phyloP scores from a whole-genome alignment of 2,329 filamentous ascomycete species.

The Xylariaceae sp. region DNA sequence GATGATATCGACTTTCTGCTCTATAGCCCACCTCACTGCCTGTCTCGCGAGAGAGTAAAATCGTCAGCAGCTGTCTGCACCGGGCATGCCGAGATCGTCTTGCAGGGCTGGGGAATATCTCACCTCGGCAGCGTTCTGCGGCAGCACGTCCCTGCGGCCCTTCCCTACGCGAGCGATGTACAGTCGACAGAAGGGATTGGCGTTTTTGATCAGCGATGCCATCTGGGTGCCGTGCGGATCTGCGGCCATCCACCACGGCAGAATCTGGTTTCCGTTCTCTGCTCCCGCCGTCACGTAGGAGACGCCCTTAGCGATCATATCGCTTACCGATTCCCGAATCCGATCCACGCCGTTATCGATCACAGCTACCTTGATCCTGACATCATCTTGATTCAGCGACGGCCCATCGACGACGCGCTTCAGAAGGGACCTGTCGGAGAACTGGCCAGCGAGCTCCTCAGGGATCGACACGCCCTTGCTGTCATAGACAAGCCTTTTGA shows the following conservation, averaged over 20 bases:
- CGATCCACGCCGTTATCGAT: background rate
- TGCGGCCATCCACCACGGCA: background rate
- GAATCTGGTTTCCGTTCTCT: background rate
- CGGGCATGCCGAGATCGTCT: no score
- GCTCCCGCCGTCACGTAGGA: background rate
- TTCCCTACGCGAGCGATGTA: background rate
- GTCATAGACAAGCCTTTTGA: no score
- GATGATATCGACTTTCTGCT: background rate
- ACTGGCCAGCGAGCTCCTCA: no score
- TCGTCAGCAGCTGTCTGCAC: no score
- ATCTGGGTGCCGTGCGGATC: background rate
- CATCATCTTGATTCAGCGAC: no score
- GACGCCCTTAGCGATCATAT: background rate
- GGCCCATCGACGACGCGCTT: no score
- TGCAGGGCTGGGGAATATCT: no score
- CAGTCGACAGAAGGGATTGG: background rate
- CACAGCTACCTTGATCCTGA: background rate
- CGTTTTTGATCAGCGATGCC: background rate
- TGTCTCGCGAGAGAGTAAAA: no score
- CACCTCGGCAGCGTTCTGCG: background rate
- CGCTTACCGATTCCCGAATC: background rate
- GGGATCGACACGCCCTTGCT: no score
- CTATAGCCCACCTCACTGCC: background rate
- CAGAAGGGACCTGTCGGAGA: no score
- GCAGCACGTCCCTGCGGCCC: background rate